Evolutionary conservation across 2,329 filamentous ascomycete genomes (phyloP).

Genomic region (Dryadomyces quercivorus): DNA sequence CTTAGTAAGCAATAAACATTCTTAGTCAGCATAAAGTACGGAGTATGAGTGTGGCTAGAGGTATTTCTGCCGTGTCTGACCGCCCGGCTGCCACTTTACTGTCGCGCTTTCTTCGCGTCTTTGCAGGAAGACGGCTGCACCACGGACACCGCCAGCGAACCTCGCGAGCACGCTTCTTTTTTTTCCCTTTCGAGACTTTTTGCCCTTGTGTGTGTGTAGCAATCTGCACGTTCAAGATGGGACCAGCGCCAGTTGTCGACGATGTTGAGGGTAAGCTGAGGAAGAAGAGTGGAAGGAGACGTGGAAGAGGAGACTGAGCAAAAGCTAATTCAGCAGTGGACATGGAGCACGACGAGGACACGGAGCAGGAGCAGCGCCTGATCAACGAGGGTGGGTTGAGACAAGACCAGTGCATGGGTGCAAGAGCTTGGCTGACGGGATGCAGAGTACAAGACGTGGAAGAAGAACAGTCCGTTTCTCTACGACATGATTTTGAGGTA

Average conservation of each 20-base stretch:
- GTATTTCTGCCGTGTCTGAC: conserved; percentile 2
- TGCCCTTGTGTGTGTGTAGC: not conserved
- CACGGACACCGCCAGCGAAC: not conserved
- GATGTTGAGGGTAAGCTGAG: conserved; percentile 33
- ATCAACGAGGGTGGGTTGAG: conserved; percentile 69
- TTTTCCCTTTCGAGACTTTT: not conserved
- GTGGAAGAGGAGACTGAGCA: not conserved
- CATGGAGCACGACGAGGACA: conserved; percentile 54
- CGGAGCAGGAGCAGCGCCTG: conserved; percentile 67
- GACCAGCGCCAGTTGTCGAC: conserved; percentile 33
- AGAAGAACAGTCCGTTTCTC: conserved; percentile 97
- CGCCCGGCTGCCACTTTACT: conserved; percentile 9
- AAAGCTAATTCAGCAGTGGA: conserved; percentile 20
- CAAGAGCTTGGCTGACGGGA: not conserved
- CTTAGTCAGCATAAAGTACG: too few species aligned
- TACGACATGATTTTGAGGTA: conserved; percentile 93
- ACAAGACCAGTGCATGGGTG: not conserved
- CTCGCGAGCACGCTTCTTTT: not conserved
- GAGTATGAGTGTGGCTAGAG: not conserved
- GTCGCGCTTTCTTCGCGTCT: conserved; percentile 3
- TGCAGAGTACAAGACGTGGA: conserved; percentile 98
- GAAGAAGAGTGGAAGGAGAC: not conserved
- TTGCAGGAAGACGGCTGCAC: not conserved
- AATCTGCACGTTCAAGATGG: conserved; percentile 22
- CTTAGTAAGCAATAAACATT: too few species aligned